A percentile compares a stretch with the other conserved stretches of the same genome.
phyloP scores from a whole-genome alignment of 2,329 filamentous ascomycete genomes.

The Didymella segeticola region DNA sequence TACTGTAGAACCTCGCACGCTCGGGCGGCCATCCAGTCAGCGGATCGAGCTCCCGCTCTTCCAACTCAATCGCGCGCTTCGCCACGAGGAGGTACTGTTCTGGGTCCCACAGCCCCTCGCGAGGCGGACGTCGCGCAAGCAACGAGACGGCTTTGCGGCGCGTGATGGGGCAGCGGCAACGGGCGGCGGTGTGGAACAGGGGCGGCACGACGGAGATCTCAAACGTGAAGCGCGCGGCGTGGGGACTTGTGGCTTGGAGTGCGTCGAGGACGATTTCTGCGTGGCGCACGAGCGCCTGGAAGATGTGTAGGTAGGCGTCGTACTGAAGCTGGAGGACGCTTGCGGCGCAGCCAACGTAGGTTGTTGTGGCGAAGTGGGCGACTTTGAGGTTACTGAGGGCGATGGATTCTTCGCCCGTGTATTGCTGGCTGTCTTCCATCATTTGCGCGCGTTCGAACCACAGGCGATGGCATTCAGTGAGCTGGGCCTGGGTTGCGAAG shows the following conservation, averaged over 20 bases:
- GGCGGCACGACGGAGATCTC: conserved; percentile 17
- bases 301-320: conserved; percentile 25
- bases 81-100: conserved; percentile 21
- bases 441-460: conserved; percentile 21
- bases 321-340: conserved; percentile 18
- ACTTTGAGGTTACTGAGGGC: conserved; percentile 25
- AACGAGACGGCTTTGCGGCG: conserved; percentile 28
- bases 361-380: conserved; percentile 17
- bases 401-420: conserved; percentile 21
- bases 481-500: conserved; percentile 8
- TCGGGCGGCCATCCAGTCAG: conserved; percentile 27
- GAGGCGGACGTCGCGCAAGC: conserved; percentile 22
- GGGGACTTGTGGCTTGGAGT: conserved; percentile 3
- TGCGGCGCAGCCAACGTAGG: conserved; percentile 19
- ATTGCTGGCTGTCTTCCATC: conserved; percentile 3
- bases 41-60: conserved; percentile 30
- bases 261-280: conserved; percentile 27
- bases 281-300: conserved; percentile 27
- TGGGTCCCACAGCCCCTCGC: conserved; percentile 33
- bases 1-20: conserved; percentile 21
- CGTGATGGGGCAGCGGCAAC: conserved; percentile 27
- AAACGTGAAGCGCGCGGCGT: conserved; percentile 23
- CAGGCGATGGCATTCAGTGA: conserved; percentile 24
- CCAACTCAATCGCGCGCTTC: conserved; percentile 28
- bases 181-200: conserved; percentile 16